Base-by-base conservation (phyloP, 371 early-diverging fungal genomes). In the Fennellomyces sp. region DNA sequence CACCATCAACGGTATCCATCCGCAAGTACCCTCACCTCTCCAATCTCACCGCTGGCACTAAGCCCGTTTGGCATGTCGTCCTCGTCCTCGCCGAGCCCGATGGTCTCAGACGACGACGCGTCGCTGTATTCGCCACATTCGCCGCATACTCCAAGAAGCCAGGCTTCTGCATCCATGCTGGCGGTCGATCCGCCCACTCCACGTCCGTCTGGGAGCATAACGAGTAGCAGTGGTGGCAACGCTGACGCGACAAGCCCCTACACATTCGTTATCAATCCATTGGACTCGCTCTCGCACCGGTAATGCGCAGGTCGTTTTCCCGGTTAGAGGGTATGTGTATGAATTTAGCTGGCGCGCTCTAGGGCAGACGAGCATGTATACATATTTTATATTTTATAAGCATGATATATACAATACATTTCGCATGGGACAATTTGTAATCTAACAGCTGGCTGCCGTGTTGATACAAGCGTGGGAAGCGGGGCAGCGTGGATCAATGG, bases 61-160 rank as follows among this genome's bases (percentile, higher is more conserved):
- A 58, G 36, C 10, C 58, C 58, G 17, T 58, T 42, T 25, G 47
- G 56, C 25, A 29, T 45, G 45, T 17, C 45, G 19, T n/a, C 8
- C 35, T 33, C 35, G 35, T 33, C 74, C 38, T 65, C 62, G 42
- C 65, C 64, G 19, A 65, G 64, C 38, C 51, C 69, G 23, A 39
- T 72, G 38, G 42, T 65, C 8, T 66, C 73, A n/a, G 70, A 69
- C 36, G 68, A 68, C 27, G 68, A 72, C 19, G 56, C 33, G 5
- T 68, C 69, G 15, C 64, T 69, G n/a, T 69, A 69, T 27, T 69
- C 69, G 0, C 69, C 69, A 19, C 60, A 64, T 51, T 56, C 69
- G 5, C 69, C 69, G 8, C 56, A 66, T 29, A 66, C 67, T 2
- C 67, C 67, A 17, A 54, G 56, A 11, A 50, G 54, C 5, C 60